Evolutionary conservation across 768 basidiomycete genomes (phyloP), one percentile per base, ranked within the genome.

Genomic region (Leccinellum luteum): DNA sequence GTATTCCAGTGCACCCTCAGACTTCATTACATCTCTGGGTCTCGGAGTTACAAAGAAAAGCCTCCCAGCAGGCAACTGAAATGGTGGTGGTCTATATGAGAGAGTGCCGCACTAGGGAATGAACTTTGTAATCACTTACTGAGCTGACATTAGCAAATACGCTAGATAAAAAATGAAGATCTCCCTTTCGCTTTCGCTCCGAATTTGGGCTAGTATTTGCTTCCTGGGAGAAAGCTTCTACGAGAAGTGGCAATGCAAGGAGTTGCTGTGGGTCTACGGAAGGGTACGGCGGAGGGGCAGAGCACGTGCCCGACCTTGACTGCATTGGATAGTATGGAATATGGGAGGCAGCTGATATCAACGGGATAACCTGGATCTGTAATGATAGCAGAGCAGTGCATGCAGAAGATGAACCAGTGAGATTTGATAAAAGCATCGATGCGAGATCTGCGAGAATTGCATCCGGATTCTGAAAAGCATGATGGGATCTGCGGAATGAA

Each of bases 391-490:
- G 71, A 8, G 79, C 70, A 10, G 81, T 75, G 62, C 90, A 88
- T 53, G 89, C 81, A 0, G 81, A 73, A 2, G 89, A 79, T 45
- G 90, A 86, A 5, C 89, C 81, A 9, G 93, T 90, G 32, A 97
- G 76, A 75, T 98, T 98, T n/a, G 94, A 96, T 10, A 98, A 81
- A 1, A 98, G 79, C 96, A 98, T 98, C n/a, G 92, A 83, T 3
- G 94, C 93, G 19, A 98, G 84, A 77, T 98, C 95, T 32, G 94
- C 93, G 27, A 98, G 87, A 56, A 89, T 85, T 10, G 95, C 86
- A 59, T 89, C 84, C n/a, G 92, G 89, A 73, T 94, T 90, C 94
- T 98, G 64, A 9, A 41, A 23, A 27, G 21, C 27, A 56, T 55
- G 57, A 58, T 58, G 51, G 10, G 60, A 63, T 55, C 51, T 56